Evolutionary conservation across 2,329 filamentous ascomycete genomes (phyloP).

Genomic region (Fusarium guadeloupense): DNA sequence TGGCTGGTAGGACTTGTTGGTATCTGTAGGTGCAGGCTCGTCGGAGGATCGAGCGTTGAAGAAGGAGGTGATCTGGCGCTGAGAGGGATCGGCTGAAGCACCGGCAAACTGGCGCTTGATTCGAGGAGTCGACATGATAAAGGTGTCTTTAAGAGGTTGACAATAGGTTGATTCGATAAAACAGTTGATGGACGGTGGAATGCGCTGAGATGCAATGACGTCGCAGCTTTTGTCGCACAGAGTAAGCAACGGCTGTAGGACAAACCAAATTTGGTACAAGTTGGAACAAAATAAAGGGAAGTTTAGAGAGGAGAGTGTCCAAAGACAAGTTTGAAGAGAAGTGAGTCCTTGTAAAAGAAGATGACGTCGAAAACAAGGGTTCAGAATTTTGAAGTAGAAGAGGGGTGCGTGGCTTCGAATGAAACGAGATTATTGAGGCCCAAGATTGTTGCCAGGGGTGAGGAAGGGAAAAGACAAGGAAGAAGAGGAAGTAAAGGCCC

Average conservation of each 20-base stretch:
- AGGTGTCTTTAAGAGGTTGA: neutral
- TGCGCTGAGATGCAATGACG: slow-evolving; percentile 12
- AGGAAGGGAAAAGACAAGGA: slow-evolving; percentile 15
- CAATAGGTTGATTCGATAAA: neutral
- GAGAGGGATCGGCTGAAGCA: slow-evolving; percentile 64
- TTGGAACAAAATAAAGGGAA: neutral
- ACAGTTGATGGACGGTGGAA: neutral
- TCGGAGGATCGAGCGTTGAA: slow-evolving; percentile 56
- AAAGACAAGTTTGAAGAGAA: slow-evolving; percentile 2
- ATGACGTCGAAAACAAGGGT: slow-evolving; percentile 37
- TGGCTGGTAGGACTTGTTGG: slow-evolving; percentile 50
- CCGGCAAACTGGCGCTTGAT: slow-evolving; percentile 71
- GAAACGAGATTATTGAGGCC: slow-evolving; percentile 15
- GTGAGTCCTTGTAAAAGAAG: neutral
- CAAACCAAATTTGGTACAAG: neutral
- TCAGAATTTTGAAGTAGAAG: slow-evolving; percentile 19
- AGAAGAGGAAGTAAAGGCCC: slow-evolving; percentile 8
- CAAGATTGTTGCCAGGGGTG: slow-evolving; percentile 32
- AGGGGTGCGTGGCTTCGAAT: slow-evolving; percentile 10
- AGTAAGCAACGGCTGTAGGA: slow-evolving; percentile 4
- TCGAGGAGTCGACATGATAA: slow-evolving; percentile 61
- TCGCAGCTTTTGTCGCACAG: neutral
- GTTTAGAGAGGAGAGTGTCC: slow-evolving; percentile 33
- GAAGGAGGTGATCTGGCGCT: slow-evolving; percentile 72
- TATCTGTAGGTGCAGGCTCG: slow-evolving; percentile 43